Conservation (phyloP, 352 stramenopile genomes). For the Phytopythium litorale region DNA sequence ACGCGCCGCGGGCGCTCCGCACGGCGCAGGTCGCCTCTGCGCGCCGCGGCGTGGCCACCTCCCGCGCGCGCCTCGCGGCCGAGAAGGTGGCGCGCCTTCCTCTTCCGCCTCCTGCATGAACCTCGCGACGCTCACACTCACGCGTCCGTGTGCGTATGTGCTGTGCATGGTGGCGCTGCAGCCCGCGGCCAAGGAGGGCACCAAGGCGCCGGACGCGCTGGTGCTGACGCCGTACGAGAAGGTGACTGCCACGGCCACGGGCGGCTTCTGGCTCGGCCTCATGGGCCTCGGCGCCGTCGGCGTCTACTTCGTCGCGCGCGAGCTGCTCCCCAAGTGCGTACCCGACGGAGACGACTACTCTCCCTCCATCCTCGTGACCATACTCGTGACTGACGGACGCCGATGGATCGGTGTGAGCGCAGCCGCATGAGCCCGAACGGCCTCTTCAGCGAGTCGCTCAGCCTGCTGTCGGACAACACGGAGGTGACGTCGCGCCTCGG, state of each 20-base stretch:
- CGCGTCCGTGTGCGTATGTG: not conserved
- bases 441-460: conserved; percentile 73
- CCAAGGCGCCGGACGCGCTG: conserved; percentile 64
- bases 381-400: not conserved
- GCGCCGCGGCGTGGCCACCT: conserved; percentile 35
- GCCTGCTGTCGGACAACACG: conserved; percentile 70
- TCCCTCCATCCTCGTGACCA: not conserved
- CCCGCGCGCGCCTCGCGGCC: conserved; percentile 40
- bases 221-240: conserved; percentile 94
- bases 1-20: conserved; percentile 6
- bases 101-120: not conserved
- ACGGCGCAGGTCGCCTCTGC: conserved; percentile 19
- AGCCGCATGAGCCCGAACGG: conserved; percentile 85
- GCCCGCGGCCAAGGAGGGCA: conserved; percentile 37
- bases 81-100: conserved; percentile 40
- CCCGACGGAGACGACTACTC: not conserved
- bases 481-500: conserved; percentile 87
- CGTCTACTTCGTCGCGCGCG: conserved; percentile 91
- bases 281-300: conserved; percentile 82
- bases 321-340: conserved; percentile 88
- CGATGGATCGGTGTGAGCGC: conserved; percentile 6
- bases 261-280: conserved; percentile 87
- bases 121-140: not conserved
- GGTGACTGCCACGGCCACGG: conserved; percentile 86
- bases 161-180: conserved; percentile 1